Percentiles rank a stretch among this genome's conserved stretches.
phyloP scores from a whole-genome alignment of 176 grass and related monocot species.

The Carex scoparia region DNA sequence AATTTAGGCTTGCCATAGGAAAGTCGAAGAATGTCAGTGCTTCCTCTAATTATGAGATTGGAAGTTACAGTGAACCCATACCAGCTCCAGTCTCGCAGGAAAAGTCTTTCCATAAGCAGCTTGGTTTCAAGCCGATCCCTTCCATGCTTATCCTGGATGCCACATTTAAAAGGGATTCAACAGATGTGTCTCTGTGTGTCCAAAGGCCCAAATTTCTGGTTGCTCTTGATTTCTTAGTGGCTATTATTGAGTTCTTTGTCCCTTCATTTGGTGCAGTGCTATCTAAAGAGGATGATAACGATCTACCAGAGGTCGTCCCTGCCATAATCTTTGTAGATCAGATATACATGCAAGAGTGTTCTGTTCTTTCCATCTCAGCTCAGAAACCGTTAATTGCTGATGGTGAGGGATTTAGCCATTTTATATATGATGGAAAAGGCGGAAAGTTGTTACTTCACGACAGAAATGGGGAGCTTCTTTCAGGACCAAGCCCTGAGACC shows the following conservation, averaged over 20 bases:
- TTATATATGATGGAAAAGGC: conserved; percentile 91
- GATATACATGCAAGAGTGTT: conserved; percentile 58
- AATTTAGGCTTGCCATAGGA: conserved; percentile 93
- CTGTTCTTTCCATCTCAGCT: conserved; percentile 65
- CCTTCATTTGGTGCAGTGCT: conserved; percentile 68
- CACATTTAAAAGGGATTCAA: conserved; percentile 51
- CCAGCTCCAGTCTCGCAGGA: conserved; percentile 36
- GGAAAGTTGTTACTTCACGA: conserved; percentile 82
- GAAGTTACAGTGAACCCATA: conserved; percentile 28
- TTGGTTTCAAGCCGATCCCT: conserved; percentile 61
- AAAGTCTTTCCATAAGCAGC: conserved; percentile 50
- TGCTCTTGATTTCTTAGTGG: conserved; percentile 88
- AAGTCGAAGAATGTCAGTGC: conserved; percentile 61
- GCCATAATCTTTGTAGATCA: conserved; percentile 65
- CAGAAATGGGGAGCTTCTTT: conserved; percentile 56
- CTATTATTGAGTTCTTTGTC: conserved; percentile 83
- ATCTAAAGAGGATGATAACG: conserved; percentile 75
- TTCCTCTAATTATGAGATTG: conserved; percentile 39
- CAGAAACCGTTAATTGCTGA: conserved; percentile 85
- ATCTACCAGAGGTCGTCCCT: conserved; percentile 45
- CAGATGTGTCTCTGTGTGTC: conserved; percentile 57
- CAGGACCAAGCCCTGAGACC: conserved; percentile 50
- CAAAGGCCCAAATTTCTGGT: conserved; percentile 95
- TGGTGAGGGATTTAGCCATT: conserved; percentile 76
- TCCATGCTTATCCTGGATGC: conserved; percentile 97